Percentiles rank a stretch among this genome's conserved stretches.
phyloP scores from a whole-genome alignment of 2,329 filamentous ascomycete species.

The Teratosphaeria pseudoeucalypti region DNA sequence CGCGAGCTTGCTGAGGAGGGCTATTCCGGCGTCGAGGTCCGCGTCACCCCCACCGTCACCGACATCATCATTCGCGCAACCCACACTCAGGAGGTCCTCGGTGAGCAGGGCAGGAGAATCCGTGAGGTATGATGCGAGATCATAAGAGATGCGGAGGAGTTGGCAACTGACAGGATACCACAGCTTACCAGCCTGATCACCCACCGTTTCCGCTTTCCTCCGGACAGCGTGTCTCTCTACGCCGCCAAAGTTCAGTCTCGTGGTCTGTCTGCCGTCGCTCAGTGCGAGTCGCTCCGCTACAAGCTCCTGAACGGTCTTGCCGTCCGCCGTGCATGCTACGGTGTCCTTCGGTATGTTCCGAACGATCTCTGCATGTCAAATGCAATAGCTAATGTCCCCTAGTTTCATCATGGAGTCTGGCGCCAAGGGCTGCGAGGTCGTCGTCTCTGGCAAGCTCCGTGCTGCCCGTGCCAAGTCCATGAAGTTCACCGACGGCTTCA shows the following conservation, averaged over 20 bases:
- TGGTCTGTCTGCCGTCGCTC: constrained; percentile 97
- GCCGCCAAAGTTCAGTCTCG: constrained; percentile 99
- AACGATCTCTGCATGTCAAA: background rate
- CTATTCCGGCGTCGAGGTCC: constrained; percentile 99
- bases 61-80: constrained; percentile 99
- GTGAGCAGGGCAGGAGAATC: constrained; percentile 99
- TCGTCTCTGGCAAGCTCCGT: constrained; percentile 97
- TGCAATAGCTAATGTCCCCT: background rate
- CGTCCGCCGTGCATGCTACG: constrained; percentile 97
- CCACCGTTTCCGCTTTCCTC: constrained; percentile 99
- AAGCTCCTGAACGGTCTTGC: constrained; percentile 99
- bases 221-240: constrained; percentile 99
- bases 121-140: constrained; percentile 50
- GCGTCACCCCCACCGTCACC: constrained; percentile 98
- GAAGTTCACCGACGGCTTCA: constrained; percentile 99
- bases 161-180: background rate
- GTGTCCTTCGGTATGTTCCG: constrained; percentile 58
- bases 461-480: constrained; percentile 99
- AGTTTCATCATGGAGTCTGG: constrained; percentile 99
- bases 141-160: background rate
- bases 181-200: constrained; percentile 97
- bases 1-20: constrained; percentile 99
- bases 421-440: constrained; percentile 99
- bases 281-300: constrained; percentile 99
- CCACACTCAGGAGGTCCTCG: constrained; percentile 99